Evolutionary conservation across 148 eudicot species (phyloP), one percentile per base, ranked within the genome.

Genomic region (Rhododendron ferrugineum): DNA sequence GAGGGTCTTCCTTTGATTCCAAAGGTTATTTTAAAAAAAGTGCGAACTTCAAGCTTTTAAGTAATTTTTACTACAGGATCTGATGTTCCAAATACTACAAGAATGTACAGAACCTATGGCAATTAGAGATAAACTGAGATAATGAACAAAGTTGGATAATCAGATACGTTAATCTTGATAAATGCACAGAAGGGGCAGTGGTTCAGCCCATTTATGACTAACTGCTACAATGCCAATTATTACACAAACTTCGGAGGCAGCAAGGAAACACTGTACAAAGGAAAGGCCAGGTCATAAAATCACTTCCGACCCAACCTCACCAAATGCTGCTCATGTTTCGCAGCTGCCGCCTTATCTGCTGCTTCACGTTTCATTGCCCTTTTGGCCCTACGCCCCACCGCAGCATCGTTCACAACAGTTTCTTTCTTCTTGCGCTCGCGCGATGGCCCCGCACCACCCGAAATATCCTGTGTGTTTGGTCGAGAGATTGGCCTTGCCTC

Each of bases 331-430:
- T 93, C 92, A 87, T 94, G 97, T 86, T 95, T 94, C 2, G 90
- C 95, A 47, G 96, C 96, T 23, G 98, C 96, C 2, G 98, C 98
- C 89, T 94, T 92, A 28, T 94, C 94, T 68, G 97, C 97, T 78
- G 98, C 99, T 91, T 95, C 98, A 11, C 98, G 95, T 91, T 95
- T 96, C 78, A 92, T 90, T 1, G 98, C 94, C 92, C 98, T 87
- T 88, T 94, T 96, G 4, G 98, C 99, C 75, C 98, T 91, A 23
- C 97, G 92, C 34, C 98, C 98, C 26, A 93, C 88, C 10, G 82
- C 34, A 7, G 75, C 36, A 46, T 91, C 95, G 52, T 92, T 92
- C 16, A 28, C 83, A 23, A 85, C 85, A 56, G 73, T 83, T 86
- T 91, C 96, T 90, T 92, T 91, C 88, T 93, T 93, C 90, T 87